A percentile compares a stretch with the other conserved stretches of the same genome.
Conservation (phyloP, 2,329 filamentous ascomycete genomes). For the Fonsecaea erecta region DNA sequence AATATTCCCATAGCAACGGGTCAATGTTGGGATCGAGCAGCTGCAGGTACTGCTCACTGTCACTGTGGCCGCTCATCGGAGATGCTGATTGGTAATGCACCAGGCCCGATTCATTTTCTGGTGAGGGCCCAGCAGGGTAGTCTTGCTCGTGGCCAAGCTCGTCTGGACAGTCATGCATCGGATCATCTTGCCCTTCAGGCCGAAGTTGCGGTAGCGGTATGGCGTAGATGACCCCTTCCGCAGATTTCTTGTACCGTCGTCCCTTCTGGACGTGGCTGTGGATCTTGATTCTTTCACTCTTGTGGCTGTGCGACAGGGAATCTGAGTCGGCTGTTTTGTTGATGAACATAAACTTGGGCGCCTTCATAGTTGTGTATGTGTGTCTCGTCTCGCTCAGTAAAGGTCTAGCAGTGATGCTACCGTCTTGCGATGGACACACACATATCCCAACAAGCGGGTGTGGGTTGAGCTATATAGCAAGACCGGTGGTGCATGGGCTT, state of each 20-base stretch:
- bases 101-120: neutral
- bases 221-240: constrained; percentile 4
- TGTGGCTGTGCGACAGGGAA: constrained; percentile 28
- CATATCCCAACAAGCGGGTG: neutral
- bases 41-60: neutral
- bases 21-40: constrained; percentile 11
- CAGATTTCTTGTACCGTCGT: constrained; percentile 23
- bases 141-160: neutral
- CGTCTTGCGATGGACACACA: neutral
- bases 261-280: constrained; percentile 29
- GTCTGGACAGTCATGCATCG: neutral
- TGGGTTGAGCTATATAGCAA: neutral
- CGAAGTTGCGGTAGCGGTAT: constrained; percentile 8
- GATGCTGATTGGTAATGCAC: neutral
- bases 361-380: constrained; percentile 17
- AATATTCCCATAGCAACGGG: constrained; percentile 17
- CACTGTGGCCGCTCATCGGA: too few relatives aligned
- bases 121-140: neutral
- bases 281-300: constrained; percentile 24
- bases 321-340: constrained; percentile 25
- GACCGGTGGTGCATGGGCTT: too few relatives aligned
- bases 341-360: constrained; percentile 28
- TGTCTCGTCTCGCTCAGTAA: neutral
- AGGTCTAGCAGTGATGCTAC: neutral
- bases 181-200: neutral